phyloP scores from a whole-genome alignment of 495 filamentous ascomycete genomes.

The Aspergillus ellipticus region DNA sequence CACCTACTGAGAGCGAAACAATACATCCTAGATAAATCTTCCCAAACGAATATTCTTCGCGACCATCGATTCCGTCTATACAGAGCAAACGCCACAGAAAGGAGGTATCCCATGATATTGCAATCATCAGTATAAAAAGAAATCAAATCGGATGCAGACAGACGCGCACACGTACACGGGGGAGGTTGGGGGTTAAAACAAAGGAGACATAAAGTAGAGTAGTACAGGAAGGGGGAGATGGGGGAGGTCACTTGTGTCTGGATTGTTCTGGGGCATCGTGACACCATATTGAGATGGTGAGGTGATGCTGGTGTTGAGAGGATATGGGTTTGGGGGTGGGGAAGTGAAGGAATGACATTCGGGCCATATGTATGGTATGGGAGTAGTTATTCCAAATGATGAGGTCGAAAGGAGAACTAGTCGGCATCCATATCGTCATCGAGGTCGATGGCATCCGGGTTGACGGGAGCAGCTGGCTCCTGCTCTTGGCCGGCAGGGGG shows the following conservation, averaged over 20 bases:
- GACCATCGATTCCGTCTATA: too few relatives aligned
- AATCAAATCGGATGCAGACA: too few relatives aligned
- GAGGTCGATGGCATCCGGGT: constrained; percentile 88
- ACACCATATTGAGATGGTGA: too few relatives aligned
- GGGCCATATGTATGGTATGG: background rate
- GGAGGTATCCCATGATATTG: too few relatives aligned
- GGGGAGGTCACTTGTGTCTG: background rate
- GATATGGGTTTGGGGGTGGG: constrained; percentile 8
- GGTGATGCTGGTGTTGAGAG: background rate
- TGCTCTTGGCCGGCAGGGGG: constrained; percentile 35
- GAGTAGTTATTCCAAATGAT: background rate
- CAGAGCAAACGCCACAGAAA: too few relatives aligned
- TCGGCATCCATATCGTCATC: constrained; percentile 60
- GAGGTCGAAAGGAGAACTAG: constrained; percentile 10
- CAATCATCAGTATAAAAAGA: too few relatives aligned
- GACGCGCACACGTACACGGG: too few relatives aligned
- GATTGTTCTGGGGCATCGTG: too few relatives aligned
- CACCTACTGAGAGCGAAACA: too few relatives aligned
- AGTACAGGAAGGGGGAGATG: constrained; percentile 7
- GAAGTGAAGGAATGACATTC: background rate
- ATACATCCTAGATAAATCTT: too few relatives aligned
- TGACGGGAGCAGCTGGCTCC: constrained; percentile 49
- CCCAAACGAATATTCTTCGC: too few relatives aligned
- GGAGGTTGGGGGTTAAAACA: too few relatives aligned
- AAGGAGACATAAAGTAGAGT: background rate